A percentile compares a stretch with the other conserved stretches of the same genome.
Evolutionary conservation across 306 rosid genomes (phyloP).

Genomic region (Medicago lupulina): DNA sequence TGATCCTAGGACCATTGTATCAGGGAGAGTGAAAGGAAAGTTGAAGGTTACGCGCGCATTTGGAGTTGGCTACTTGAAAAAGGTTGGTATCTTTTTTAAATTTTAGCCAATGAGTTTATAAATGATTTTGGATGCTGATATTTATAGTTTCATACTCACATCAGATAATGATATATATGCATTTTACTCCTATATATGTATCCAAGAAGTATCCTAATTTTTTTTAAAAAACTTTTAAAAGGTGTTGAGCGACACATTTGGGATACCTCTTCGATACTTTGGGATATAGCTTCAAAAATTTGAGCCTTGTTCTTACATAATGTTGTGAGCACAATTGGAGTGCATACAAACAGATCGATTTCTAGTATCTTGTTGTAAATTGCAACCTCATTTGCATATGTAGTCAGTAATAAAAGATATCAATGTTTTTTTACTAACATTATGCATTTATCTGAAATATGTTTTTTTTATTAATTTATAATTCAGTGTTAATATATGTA

Average conservation of each 20-base stretch:
- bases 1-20: conserved; percentile 68
- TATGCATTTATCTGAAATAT: neutral
- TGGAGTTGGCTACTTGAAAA: conserved; percentile 98
- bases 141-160: neutral
- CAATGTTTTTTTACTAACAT: neutral
- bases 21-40: conserved; percentile 94
- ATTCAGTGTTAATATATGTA: neutral
- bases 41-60: conserved; percentile 95
- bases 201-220: too few species aligned
- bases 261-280: too few species aligned
- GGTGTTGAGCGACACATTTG: too few species aligned
- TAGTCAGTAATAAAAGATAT: neutral
- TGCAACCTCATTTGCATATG: neutral
- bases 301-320: too few species aligned
- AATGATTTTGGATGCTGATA: conserved; percentile 29
- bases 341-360: neutral
- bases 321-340: too few species aligned
- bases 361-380: neutral
- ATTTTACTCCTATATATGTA: too few species aligned
- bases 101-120: conserved; percentile 28
- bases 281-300: too few species aligned
- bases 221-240: too few species aligned
- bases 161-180: too few species aligned
- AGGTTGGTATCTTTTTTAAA: conserved; percentile 54
- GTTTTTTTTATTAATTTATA: neutral